Percentiles rank a stretch among this genome's conserved stretches.
phyloP scores from a whole-genome alignment of 1,139 yeast genomes.

The Pichia sp. region DNA sequence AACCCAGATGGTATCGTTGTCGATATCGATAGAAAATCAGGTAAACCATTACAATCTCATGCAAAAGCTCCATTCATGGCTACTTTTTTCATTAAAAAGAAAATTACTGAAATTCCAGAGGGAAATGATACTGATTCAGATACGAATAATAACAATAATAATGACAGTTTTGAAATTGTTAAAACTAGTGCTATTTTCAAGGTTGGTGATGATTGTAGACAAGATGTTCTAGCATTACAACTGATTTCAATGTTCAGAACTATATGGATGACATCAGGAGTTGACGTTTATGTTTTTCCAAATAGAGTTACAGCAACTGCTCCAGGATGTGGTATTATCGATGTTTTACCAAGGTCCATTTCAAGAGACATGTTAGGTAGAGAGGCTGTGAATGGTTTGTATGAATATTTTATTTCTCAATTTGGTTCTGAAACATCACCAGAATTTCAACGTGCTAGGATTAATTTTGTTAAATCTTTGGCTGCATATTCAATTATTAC shows the following conservation, averaged over 20 bases:
- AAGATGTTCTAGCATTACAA: conserved; percentile 92
- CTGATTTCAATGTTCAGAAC: conserved; percentile 86
- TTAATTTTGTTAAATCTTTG: conserved; percentile 84
- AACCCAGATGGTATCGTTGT: conserved; percentile 94
- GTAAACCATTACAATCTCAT: conserved; percentile 95
- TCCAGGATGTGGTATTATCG: conserved; percentile 98
- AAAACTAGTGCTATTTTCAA: conserved; percentile 90
- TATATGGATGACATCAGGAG: conserved; percentile 81
- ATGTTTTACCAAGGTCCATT: conserved; percentile 89
- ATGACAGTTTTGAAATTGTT: conserved; percentile 16
- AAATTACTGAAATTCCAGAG: conserved; percentile 40
- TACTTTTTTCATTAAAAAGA: conserved; percentile 74
- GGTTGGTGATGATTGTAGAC: conserved; percentile 99
- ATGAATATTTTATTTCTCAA: conserved; percentile 86
- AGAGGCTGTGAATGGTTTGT: conserved; percentile 95
- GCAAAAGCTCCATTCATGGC: conserved; percentile 99
- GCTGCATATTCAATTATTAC: conserved; percentile 97
- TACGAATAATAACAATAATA: conserved; percentile 26
- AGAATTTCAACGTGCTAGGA: conserved; percentile 86
- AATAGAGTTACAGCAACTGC: conserved; percentile 97
- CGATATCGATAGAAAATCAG: conserved; percentile 88
- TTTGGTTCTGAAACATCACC: conserved; percentile 91
- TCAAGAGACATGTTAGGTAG: conserved; percentile 98
- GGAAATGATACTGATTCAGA: conserved; percentile 17
- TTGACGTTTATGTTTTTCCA: conserved; percentile 89